A percentile compares a stretch with the other conserved stretches of the same genome.
These are phyloP conservation scores for Coniferiporia weirii DNA, from an alignment of 1,284 basidiomycete genomes.

Conservation along the genomic window DNA sequence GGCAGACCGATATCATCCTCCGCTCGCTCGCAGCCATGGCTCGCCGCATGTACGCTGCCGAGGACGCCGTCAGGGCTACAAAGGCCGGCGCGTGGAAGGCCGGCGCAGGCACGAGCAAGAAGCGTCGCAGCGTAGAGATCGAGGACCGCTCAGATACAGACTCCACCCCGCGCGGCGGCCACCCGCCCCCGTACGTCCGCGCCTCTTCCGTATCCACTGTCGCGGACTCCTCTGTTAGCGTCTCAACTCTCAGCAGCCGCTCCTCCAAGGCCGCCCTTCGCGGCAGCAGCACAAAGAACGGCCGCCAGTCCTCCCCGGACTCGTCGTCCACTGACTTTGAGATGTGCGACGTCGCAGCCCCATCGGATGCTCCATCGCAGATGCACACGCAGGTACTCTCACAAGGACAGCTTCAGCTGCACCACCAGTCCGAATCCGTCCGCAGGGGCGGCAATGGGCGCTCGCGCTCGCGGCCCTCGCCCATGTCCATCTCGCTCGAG, in stretches of 20 bases:
- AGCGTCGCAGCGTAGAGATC: conserved; percentile 43
- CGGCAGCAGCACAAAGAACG: neutral
- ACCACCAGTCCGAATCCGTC: neutral
- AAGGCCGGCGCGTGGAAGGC: conserved; percentile 35
- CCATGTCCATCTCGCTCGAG: conserved; percentile 39
- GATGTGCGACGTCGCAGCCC: conserved; percentile 12
- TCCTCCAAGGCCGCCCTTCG: neutral
- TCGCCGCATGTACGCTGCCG: conserved; percentile 56
- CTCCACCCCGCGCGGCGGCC: conserved; percentile 1
- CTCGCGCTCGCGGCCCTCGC: conserved; percentile 23
- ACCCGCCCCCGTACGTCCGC: conserved; percentile 1
- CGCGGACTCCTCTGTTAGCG: conserved; percentile 4
- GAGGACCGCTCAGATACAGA: conserved; percentile 24
- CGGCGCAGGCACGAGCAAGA: conserved; percentile 41
- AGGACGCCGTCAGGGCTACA: conserved; percentile 40
- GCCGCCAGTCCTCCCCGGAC: conserved; percentile 13
- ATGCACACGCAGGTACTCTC: conserved; percentile 4
- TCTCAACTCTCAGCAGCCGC: conserved; percentile 11
- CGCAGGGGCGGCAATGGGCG: neutral
- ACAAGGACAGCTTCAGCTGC: conserved; percentile 12
- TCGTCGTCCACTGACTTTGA: conserved; percentile 17
- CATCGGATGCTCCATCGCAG: neutral
- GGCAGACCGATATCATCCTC: conserved; percentile 60
- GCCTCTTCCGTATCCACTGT: conserved; percentile 5
- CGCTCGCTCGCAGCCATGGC: conserved; percentile 51